Evolutionary conservation across 83 land plant genomes (phyloP), one percentile per base, ranked within the genome.

Genomic region (Picea engelmannii): DNA sequence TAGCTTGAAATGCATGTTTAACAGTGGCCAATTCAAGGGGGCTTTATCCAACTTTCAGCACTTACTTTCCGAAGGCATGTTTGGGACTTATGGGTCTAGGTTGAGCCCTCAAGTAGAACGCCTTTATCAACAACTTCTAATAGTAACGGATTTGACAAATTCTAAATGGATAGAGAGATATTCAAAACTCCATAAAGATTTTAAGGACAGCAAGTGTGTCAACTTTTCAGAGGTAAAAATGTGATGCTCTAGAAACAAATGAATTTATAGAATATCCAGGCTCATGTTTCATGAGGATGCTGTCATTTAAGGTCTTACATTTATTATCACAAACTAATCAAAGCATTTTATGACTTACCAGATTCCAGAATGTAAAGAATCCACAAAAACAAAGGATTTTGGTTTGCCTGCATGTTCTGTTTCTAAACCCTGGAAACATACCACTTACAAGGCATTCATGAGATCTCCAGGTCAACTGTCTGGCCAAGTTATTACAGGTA

Each of bases 1-100:
- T 88, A 87, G 89, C 68, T 63, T 87, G 73, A 86, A 82, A 79
- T 58, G 58, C 59, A 85, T 87, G 89, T 82, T 87, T 71, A 79
- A 70, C 49, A 82, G 89, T 82, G 62, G 60, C 27, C 89, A 87
- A 66, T 87, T 87, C 80, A 81, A 86, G 47, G 81, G 79, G 59
- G 84, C 89, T 24, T 63, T 87, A 52, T 49, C 82, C 61, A 85
- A 87, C 81, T 87, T 86, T 82, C 88, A 87, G 62, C 88, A 85
- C 38, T 84, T 87, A 55, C 85, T 86, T 3, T 78, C 84, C 16
- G 89, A 86, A 76, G 89, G 88, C 20, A 86, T 87, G 88, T 87
- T 87, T 82, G 89, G 87, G 78, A 69, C 79, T 6, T 69, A 76
- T 47, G 84, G 64, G 38, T 77, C 76, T 18, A 81, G 88, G 42